Evolutionary conservation across 805 yeast species (phyloP).

Genomic region (Lachancea sp.): DNA sequence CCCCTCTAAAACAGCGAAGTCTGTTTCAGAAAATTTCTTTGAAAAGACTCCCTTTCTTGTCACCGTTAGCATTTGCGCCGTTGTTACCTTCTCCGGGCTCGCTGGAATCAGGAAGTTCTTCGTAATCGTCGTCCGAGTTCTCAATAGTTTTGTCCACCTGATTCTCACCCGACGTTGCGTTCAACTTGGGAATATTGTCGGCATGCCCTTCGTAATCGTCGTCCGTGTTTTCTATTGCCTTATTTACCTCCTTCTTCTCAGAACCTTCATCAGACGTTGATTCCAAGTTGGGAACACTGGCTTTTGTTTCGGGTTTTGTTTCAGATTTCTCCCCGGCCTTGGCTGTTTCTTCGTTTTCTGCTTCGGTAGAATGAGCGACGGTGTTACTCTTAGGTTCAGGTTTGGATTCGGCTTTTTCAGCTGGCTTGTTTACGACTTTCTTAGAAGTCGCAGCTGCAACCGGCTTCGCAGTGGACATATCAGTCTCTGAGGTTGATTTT

Average conservation of each 20-base stretch:
- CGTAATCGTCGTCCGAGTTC: conserved; percentile 14
- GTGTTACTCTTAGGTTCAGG: not conserved
- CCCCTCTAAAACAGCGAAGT: too few relatives aligned
- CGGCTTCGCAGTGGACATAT: too few relatives aligned
- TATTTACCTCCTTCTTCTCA: too few relatives aligned
- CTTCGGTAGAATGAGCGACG: not conserved
- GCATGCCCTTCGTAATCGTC: too few relatives aligned
- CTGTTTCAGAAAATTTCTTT: conserved; percentile 12
- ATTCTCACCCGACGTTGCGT: too few relatives aligned
- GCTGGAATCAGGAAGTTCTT: conserved; percentile 12
- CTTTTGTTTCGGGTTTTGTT: not conserved
- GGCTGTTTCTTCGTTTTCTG: not conserved
- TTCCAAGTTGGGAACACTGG: not conserved
- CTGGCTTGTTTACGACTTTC: too few relatives aligned
- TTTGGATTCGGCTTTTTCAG: not conserved
- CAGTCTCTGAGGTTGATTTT: not conserved
- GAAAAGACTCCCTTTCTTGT: conserved; percentile 20
- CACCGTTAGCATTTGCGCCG: conserved; percentile 4
- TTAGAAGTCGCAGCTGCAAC: too few relatives aligned
- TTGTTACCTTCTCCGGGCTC: conserved; percentile 11
- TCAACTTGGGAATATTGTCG: too few relatives aligned
- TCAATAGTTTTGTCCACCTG: conserved; percentile 4
- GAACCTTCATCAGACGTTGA: too few relatives aligned
- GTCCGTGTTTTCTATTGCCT: too few relatives aligned
- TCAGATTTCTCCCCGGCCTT: not conserved